A percentile compares a stretch with the other conserved stretches of the same genome.
Evolutionary conservation across 2,329 filamentous ascomycete genomes (phyloP).

Genomic region (Arthrobotrys pseudoclavata): DNA sequence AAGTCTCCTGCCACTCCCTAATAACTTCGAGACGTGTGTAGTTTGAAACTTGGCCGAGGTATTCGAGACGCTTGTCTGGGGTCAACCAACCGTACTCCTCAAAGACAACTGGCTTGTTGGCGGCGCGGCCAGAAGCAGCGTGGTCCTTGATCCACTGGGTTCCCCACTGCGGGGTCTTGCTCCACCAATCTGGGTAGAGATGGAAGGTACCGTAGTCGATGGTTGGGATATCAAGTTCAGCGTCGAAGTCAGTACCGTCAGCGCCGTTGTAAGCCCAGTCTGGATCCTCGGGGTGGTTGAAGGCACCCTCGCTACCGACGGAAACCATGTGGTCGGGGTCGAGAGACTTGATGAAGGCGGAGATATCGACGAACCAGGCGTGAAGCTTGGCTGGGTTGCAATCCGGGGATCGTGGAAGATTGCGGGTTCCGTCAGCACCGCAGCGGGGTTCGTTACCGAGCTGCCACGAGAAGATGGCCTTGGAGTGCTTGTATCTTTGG

Average conservation of each 20-base stretch:
- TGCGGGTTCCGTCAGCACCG: constrained; percentile 68
- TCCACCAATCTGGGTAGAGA: constrained; percentile 72
- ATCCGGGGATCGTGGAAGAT: constrained; percentile 67
- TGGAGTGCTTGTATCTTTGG: constrained; percentile 69
- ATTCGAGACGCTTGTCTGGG: constrained; percentile 68
- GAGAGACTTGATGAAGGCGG: constrained; percentile 70
- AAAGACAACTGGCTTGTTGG: constrained; percentile 71
- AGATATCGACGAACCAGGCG: constrained; percentile 71
- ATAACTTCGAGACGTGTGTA: constrained; percentile 68
- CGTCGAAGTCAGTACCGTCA: constrained; percentile 72
- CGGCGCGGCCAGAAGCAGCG: constrained; percentile 67
- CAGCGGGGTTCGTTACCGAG: constrained; percentile 71
- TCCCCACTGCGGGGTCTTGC: constrained; percentile 70
- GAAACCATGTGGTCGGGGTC: constrained; percentile 72
- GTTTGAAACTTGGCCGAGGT: constrained; percentile 68
- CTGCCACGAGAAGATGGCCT: constrained; percentile 72
- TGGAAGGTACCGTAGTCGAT: constrained; percentile 73
- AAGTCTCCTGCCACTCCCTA: constrained; percentile 70
- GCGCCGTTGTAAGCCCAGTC: constrained; percentile 67
- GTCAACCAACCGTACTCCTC: constrained; percentile 73
- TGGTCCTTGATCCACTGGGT: constrained; percentile 72
- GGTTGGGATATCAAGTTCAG: constrained; percentile 68
- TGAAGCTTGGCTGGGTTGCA: constrained; percentile 68
- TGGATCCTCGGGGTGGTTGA: constrained; percentile 61
- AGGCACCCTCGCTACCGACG: constrained; percentile 69